A percentile compares a stretch with the other conserved stretches of the same genome.
phyloP scores from a whole-genome alignment of 2,329 filamentous ascomycete species.

The Talaromyces sp. region DNA sequence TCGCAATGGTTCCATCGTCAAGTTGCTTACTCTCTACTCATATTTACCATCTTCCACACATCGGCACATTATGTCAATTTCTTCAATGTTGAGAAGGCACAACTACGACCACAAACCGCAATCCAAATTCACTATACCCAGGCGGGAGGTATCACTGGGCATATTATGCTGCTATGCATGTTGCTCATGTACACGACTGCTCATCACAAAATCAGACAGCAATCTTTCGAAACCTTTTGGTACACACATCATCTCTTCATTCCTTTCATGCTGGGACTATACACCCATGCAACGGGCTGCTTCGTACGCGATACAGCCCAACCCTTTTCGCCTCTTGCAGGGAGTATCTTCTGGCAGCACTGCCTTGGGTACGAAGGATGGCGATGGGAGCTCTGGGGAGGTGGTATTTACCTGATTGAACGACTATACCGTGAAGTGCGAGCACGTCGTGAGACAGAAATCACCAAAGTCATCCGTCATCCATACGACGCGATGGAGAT shows the following conservation, averaged over 20 bases:
- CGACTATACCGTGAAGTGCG: slow-evolving; percentile 89
- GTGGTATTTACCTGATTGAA: slow-evolving; percentile 80
- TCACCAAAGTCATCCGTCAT: slow-evolving; percentile 90
- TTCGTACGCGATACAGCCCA: slow-evolving; percentile 81
- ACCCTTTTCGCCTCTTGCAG: slow-evolving; percentile 79
- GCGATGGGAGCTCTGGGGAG: slow-evolving; percentile 91
- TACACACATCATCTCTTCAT: slow-evolving; percentile 99
- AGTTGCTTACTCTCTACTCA: slow-evolving; percentile 79
- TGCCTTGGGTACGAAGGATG: slow-evolving; percentile 95
- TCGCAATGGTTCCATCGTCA: slow-evolving; percentile 96
- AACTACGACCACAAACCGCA: slow-evolving; percentile 76
- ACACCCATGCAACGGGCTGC: slow-evolving; percentile 93
- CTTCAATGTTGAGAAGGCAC: slow-evolving; percentile 84
- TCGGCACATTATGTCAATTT: slow-evolving; percentile 94
- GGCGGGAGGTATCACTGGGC: slow-evolving; percentile 87
- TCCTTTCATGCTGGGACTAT: slow-evolving; percentile 87
- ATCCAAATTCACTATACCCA: slow-evolving; percentile 89
- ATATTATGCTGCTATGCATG: slow-evolving; percentile 99
- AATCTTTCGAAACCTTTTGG: slow-evolving; percentile 98
- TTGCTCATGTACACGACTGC: slow-evolving; percentile 95
- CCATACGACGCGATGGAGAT: slow-evolving; percentile 97
- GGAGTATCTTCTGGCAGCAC: slow-evolving; percentile 78
- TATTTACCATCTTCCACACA: slow-evolving; percentile 78
- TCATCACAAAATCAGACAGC: slow-evolving; percentile 88
- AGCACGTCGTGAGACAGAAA: slow-evolving; percentile 76